phyloP scores from a whole-genome alignment of 148 eudicot genomes.

The Chenopodium berlandieri region DNA sequence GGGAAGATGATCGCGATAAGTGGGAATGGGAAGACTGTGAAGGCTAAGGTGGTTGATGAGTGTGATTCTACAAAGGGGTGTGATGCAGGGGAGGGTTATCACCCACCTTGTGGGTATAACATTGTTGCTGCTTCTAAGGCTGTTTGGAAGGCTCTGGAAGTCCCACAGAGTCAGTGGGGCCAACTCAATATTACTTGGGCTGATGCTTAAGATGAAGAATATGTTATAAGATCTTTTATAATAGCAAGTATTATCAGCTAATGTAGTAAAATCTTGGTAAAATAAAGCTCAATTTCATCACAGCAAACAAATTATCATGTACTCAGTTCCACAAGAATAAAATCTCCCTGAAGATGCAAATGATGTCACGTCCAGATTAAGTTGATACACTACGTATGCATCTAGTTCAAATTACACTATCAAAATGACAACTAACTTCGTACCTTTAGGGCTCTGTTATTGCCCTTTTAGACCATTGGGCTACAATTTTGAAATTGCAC shows the following conservation, averaged over 20 bases:
- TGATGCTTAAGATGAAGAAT: conserved; percentile 26
- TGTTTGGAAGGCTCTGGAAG: conserved; percentile 43
- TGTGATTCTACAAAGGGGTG: conserved; percentile 49
- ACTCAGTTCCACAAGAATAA: neutral
- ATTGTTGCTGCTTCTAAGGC: conserved; percentile 39
- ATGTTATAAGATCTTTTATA: too few species aligned
- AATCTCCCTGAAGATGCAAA: neutral
- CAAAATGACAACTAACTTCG: neutral
- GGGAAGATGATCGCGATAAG: conserved; percentile 27
- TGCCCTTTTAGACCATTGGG: neutral
- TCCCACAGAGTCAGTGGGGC: conserved; percentile 30
- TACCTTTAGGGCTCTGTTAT: neutral
- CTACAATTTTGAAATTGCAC: neutral
- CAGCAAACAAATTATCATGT: neutral
- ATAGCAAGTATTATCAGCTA: neutral
- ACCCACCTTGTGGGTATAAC: conserved; percentile 49
- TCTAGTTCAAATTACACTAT: neutral
- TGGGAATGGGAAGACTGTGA: conserved; percentile 37
- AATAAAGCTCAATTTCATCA: neutral
- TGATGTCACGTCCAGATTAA: neutral
- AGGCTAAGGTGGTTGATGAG: conserved; percentile 48
- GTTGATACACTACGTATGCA: neutral
- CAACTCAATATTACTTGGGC: conserved; percentile 40
- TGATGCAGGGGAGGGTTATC: conserved; percentile 42
- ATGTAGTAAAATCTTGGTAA: neutral